Percentiles rank a stretch among this genome's conserved stretches.
These are phyloP conservation scores for Cetraspora pellucida DNA, from an alignment of 192 early-diverging fungal genomes.

Conservation along the genomic window DNA sequence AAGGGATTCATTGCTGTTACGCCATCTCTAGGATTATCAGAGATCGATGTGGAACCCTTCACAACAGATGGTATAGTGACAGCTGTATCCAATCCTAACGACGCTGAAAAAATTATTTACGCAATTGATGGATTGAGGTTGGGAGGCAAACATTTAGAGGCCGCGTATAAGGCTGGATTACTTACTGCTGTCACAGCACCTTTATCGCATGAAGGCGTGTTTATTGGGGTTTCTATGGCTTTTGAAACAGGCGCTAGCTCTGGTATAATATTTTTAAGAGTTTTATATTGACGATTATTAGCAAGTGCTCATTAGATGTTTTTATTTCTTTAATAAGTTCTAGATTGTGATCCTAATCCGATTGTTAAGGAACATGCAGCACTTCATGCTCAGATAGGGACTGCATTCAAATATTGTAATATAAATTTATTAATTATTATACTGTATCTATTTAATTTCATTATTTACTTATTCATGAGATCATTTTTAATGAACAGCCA, in stretches of 20 bases:
- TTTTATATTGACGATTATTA: too few species aligned
- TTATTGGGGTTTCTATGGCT: constrained; percentile 66
- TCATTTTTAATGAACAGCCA: constrained; percentile 36
- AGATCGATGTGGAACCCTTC: constrained; percentile 61
- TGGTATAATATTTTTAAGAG: constrained; percentile 38
- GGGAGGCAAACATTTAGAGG: constrained; percentile 55
- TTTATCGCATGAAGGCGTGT: constrained; percentile 43
- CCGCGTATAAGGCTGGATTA: constrained; percentile 63
- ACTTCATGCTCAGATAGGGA: constrained; percentile 64
- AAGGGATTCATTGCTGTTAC: constrained; percentile 63
- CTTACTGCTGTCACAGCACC: constrained; percentile 61
- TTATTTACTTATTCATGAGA: too few species aligned
- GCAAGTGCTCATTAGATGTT: too few species aligned
- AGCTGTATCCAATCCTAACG: constrained; percentile 26
- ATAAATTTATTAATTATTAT: not conserved
- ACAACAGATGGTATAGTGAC: constrained; percentile 61
- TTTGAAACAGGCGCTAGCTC: constrained; percentile 65
- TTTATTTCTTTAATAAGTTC: constrained; percentile 18
- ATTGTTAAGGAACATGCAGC: constrained; percentile 53
- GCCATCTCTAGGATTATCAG: constrained; percentile 62
- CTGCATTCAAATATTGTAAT: constrained; percentile 6
- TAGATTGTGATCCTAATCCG: constrained; percentile 37
- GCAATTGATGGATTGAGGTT: constrained; percentile 71
- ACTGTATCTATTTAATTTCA: too few species aligned
- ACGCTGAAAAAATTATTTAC: constrained; percentile 39